These are phyloP conservation scores for Gracilaria vermiculophylla DNA, from an alignment of 23 red algal species.

Conservation along the genomic window DNA sequence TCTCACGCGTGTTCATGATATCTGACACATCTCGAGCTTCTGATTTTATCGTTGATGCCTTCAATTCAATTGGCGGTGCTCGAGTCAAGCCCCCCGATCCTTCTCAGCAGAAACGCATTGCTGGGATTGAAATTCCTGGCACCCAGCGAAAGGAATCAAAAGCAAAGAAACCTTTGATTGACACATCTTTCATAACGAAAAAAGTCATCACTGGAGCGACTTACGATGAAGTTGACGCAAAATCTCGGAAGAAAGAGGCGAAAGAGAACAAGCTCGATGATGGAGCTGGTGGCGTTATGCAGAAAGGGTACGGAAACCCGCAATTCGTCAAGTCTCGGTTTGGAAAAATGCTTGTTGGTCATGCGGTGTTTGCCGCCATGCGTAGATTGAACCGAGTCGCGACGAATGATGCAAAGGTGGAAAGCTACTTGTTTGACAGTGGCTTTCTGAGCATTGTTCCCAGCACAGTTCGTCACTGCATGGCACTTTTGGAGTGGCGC, in stretches of 20 bases:
- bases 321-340: slow-evolving; percentile 48
- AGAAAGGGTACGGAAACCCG: slow-evolving; percentile 21
- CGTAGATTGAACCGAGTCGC: slow-evolving; percentile 59
- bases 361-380: slow-evolving; percentile 70
- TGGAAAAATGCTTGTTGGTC: slow-evolving; percentile 82
- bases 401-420: slow-evolving; percentile 26
- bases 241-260: slow-evolving; percentile 6
- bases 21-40: slow-evolving; percentile 47
- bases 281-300: slow-evolving; percentile 67
- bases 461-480: slow-evolving; percentile 75
- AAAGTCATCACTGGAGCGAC: slow-evolving; percentile 27
- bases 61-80: slow-evolving; percentile 71
- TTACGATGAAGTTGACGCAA: slow-evolving; percentile 39
- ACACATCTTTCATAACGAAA: slow-evolving; percentile 23
- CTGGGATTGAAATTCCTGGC: slow-evolving; percentile 32
- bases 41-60: slow-evolving; percentile 63
- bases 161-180: slow-evolving; percentile 3
- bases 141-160: slow-evolving; percentile 32
- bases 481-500: slow-evolving; percentile 72
- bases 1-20: slow-evolving; percentile 40
- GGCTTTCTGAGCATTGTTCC: slow-evolving; percentile 67
- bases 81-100: slow-evolving; percentile 27
- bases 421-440: slow-evolving; percentile 67
- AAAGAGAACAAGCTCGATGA: slow-evolving; percentile 54
- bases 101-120: slow-evolving; percentile 27